Percentiles rank a stretch among this genome's conserved stretches.
Evolutionary conservation across 2,329 filamentous ascomycete species (phyloP).

Genomic region (Alternaria ventricosa): DNA sequence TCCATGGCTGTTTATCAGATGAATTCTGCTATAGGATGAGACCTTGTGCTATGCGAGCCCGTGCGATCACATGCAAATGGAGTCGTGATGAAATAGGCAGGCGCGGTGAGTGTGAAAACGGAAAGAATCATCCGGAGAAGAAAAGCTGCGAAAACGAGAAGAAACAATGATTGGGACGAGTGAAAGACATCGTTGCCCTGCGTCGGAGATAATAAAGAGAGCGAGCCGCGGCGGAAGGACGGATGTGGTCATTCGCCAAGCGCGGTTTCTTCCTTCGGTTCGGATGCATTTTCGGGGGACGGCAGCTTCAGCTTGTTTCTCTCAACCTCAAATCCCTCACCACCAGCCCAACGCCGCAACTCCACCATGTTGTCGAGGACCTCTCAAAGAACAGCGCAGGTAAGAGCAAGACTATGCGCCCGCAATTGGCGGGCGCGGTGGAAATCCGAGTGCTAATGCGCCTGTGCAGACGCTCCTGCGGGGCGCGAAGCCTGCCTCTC

Average conservation of each 20-base stretch:
- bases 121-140: neutral
- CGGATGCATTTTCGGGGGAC: conserved; percentile 43
- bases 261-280: conserved; percentile 26
- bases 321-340: conserved; percentile 45
- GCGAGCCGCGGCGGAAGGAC: conserved; percentile 25
- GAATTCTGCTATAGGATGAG: neutral
- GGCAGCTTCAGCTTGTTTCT: conserved; percentile 44
- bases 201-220: conserved; percentile 6
- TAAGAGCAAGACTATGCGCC: conserved; percentile 37
- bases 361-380: conserved; percentile 54
- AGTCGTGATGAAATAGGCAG: neutral
- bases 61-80: conserved; percentile 5
- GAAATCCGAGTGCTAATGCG: conserved; percentile 30
- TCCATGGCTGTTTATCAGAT: neutral
- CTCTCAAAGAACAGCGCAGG: conserved; percentile 57
- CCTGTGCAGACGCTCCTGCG: conserved; percentile 61
- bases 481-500: conserved; percentile 56
- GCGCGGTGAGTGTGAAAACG: neutral
- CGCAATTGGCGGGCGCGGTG: conserved; percentile 32
- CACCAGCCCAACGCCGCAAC: conserved; percentile 35
- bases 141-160: neutral
- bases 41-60: neutral
- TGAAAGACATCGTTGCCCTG: neutral
- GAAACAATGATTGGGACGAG: neutral
- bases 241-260: conserved; percentile 41